Base-by-base conservation (phyloP, 2,329 filamentous ascomycete species). In the Nothopassalora personata region DNA sequence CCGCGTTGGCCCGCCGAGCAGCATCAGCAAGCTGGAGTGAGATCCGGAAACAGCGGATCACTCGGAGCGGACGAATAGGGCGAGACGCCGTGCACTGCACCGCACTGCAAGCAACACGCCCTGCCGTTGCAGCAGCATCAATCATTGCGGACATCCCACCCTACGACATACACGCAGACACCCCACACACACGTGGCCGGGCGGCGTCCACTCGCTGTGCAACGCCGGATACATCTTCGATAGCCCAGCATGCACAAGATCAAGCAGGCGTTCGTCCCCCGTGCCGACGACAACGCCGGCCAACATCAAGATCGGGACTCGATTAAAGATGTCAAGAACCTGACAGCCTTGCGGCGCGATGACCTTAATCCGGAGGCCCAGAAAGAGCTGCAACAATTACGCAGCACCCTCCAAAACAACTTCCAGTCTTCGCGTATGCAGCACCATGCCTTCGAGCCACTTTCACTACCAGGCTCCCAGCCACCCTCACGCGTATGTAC, bases 361-460 rank as follows among this genome's bases (percentile, higher is more conserved):
- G 58, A 66, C 54, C 65, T 77, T 61, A 71, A 68, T 55, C 72
- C 71, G 10, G 78, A 82, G 6, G 64, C 62, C 34, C 64, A 66
- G 52, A 61, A 62, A 62, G 64, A 92, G 70, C 79, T 95, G 58
- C 84, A 83, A 65, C 86, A 85, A 60, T 78, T 96, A 61, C 86
- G 89, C 53, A 84, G 86, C 66, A 86, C 85, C 27, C 79, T 96
- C 28, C 88, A 91, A 64, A 85, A 85, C 62, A 85, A 87, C 67
- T 81, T 96, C 61, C 92, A 97, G 76, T 88, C 92, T 68, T 83
- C 86, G 58, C 85, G 92, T 64, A 85, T 96, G 80, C 89, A 88
- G 71, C 90, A 91, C 71, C 96, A 91, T 75, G 86, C 88, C 47
- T 97, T 92, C 70, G 92, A 97, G 72, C 88, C 93, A 34, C 86